Base-by-base conservation (phyloP, 495 filamentous ascomycete species). In the Neurospora terricola region DNA sequence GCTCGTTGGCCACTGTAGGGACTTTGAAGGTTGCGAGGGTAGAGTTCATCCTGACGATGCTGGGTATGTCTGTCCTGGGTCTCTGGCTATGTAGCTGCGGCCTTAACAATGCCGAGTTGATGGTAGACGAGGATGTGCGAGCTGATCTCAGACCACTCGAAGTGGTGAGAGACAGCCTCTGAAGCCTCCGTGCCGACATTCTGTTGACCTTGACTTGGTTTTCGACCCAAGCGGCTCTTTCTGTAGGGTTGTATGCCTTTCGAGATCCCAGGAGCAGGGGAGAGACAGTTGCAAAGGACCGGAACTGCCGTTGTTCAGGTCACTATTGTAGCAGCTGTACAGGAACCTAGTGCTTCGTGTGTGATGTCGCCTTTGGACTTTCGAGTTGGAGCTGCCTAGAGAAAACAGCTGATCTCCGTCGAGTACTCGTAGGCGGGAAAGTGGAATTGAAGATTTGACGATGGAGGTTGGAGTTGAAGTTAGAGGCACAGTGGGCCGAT, bases 1-100 rank as follows among this genome's bases (percentile, higher is more conserved):
- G 93, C 82, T 99, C 96, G 78, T 99, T 99, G 77, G 90, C 86
- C 72, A 97, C 87, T 74, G 89, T 90, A 66, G 96, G 96, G 34
- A 94, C 87, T 83, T 92, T 96, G 87, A 98, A 98, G 66, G 88
- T 85, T 43, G 93, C 93, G 69, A 94, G 74, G 12, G 80, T 80
- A 68, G 83, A 76, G 54, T 66, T 66, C 77, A 79, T 77, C 45
- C 66, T 81, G 62, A 48, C 37, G 2, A 37, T 69, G 40, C 38
- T 74, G 30, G 38, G 5, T 34, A 42, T 70, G 54, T 69, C 73
- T 34, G 40, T 73, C 9, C 38, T 23, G 23, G 12, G 38, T 30
- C 12, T 30, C 36, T 34, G 34, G 27, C 6, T 21, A 39, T 37
- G 70, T 39, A 62, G 39, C 12, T 27, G 40, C 62, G 70, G 54